Evolutionary conservation across 306 rosid genomes (phyloP).

Genomic region (Glycine soja): DNA sequence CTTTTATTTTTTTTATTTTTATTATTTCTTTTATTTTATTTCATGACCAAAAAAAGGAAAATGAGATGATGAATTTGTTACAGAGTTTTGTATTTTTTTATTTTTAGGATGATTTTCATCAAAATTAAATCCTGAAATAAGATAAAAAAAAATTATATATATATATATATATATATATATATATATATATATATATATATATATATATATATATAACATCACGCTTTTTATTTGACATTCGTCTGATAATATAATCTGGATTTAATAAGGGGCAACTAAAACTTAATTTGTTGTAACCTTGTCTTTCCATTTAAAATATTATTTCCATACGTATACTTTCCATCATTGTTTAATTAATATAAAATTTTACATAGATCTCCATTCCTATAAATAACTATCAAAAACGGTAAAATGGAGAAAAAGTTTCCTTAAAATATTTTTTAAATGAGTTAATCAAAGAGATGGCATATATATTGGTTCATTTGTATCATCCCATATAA

Average conservation of each 20-base stretch:
- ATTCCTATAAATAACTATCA: background rate
- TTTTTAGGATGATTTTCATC: background rate
- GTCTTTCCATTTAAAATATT: background rate
- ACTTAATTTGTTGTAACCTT: background rate
- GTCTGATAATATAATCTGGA: no score
- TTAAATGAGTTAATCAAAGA: background rate
- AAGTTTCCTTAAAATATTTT: background rate
- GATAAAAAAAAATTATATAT: background rate
- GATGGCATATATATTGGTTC: background rate
- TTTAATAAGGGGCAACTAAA: background rate
- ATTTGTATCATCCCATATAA: background rate
- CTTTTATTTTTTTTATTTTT: background rate
- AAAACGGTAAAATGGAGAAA: background rate
- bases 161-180: no score
- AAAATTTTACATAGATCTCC: background rate
- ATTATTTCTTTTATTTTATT: no score
- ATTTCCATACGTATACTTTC: background rate
- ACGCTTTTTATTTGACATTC: background rate
- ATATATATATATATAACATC: background rate
- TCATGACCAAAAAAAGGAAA: background rate
- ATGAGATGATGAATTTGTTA: slow-evolving; percentile 60
- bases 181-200: no score
- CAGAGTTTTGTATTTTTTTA: slow-evolving; percentile 38
- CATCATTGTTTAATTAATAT: background rate
- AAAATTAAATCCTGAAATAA: background rate